Evolutionary conservation across 2,329 filamentous ascomycete genomes (phyloP).

Genomic region (Phyllosticta citribraziliensis): DNA sequence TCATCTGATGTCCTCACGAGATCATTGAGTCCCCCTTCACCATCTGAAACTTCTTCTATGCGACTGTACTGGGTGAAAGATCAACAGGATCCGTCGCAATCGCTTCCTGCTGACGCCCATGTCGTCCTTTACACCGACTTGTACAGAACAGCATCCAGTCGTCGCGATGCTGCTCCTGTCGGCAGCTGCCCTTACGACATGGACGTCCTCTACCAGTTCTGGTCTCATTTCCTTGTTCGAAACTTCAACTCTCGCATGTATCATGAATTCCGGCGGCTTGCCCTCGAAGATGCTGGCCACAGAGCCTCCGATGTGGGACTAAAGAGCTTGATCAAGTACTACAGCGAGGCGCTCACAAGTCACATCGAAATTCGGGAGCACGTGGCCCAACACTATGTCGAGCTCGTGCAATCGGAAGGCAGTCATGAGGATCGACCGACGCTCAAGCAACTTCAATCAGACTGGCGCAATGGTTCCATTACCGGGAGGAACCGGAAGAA

Average conservation of each 20-base stretch:
- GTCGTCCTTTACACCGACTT: conserved; percentile 41
- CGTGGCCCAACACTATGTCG: conserved; percentile 46
- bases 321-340: conserved; percentile 55
- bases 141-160: conserved; percentile 39
- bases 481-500: conserved; percentile 49
- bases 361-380: conserved; percentile 41
- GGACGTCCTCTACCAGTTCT: conserved; percentile 63
- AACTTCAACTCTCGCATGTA: conserved; percentile 71
- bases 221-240: conserved; percentile 61
- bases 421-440: conserved; percentile 31
- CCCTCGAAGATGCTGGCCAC: conserved; percentile 52
- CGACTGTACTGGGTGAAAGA: conserved; percentile 43
- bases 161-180: conserved; percentile 36
- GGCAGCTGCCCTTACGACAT: conserved; percentile 46
- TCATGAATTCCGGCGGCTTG: conserved; percentile 59
- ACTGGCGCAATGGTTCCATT: conserved; percentile 45
- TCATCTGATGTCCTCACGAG: conserved; percentile 12
- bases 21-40: conserved; percentile 16
- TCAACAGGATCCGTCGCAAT: conserved; percentile 32
- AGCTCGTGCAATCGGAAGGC: conserved; percentile 42
- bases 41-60: conserved; percentile 10
- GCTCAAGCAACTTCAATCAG: conserved; percentile 42
- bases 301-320: conserved; percentile 47
- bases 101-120: conserved; percentile 33
- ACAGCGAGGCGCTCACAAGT: conserved; percentile 47